Evolutionary conservation across 2,329 filamentous ascomycete genomes (phyloP), one percentile per base, ranked within the genome.

Genomic region (Thelonectria blattea): DNA sequence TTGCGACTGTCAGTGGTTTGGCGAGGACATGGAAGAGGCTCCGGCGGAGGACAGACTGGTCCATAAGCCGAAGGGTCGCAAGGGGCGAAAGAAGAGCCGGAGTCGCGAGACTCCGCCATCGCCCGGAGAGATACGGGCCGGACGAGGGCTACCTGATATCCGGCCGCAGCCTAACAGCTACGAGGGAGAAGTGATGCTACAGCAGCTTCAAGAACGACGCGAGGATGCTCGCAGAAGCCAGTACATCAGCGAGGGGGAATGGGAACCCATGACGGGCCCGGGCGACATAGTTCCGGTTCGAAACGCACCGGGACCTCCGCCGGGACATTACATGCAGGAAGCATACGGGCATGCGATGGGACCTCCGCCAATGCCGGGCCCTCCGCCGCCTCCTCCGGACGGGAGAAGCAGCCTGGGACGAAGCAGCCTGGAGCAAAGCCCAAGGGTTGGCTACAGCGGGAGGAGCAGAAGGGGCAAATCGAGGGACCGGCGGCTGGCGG

Each of bases 1-100:
- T 1, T 96, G 92, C 71, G 87, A 91, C 54, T 96, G 92, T 66
- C 89, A 91, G 0, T 91, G 88, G 87, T 93, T 93, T 79, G 91
- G 88, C 72, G 85, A 88, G 68, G 82, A 86, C 3, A 73, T 78
- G 5, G 85, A 87, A 52, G 78, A 77, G 12, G 87, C 90, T 64
- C 79, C 79, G 3, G 73, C 85, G 10, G 79, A 82, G 14, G 81
- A 85, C 60, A 81, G 86, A 77, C 77, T 81, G 42, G 74, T 83
- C 5, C 80, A 82, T 1, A 72, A 76, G 39, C 74, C 76, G 46
- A 59, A 64, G 22, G 68, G 65, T n/a, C 64, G 71, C n/a, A 67
- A 66, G 22, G 65, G 66, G 30, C 60, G 69, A 7, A 68, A 68
- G 10, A 57, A 62, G n/a, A 57, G 59, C 11, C 64, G 68, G 18